These are phyloP conservation scores for Emydomyces testavorans DNA, from an alignment of 2,329 filamentous ascomycete genomes.

Conservation along the genomic window DNA sequence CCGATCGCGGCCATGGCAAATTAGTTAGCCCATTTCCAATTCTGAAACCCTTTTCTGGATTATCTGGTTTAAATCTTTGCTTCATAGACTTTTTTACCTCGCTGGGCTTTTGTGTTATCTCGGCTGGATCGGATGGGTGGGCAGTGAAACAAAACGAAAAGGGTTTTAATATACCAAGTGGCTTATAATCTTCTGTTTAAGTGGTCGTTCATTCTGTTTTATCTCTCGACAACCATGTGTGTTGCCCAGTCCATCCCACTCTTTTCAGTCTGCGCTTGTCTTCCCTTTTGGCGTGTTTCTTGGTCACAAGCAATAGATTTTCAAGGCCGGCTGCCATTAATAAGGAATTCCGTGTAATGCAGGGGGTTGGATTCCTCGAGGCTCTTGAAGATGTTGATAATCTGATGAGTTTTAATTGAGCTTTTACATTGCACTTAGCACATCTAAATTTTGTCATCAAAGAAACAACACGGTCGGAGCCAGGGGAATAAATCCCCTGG, in stretches of 20 bases:
- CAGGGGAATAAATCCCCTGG: background rate
- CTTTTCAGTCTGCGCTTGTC: background rate
- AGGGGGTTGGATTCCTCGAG: too few species aligned
- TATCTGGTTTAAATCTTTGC: too few species aligned
- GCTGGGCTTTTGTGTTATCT: background rate
- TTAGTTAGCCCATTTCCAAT: background rate
- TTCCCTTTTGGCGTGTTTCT: background rate
- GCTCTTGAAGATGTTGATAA: too few species aligned
- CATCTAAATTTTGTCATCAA: too few species aligned
- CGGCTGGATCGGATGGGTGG: background rate
- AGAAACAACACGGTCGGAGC: background rate
- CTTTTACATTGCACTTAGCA: too few species aligned
- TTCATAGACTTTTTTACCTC: background rate
- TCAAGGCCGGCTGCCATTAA: too few species aligned
- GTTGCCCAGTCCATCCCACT: background rate
- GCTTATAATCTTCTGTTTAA: background rate
- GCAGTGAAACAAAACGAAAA: background rate
- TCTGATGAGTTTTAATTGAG: too few species aligned
- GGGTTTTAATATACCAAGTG: background rate
- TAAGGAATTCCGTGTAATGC: too few species aligned
- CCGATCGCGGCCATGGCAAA: background rate
- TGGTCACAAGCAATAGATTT: too few species aligned
- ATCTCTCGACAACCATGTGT: background rate
- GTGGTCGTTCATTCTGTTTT: background rate
- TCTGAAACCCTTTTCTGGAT: background rate